Base-by-base conservation (phyloP, 495 filamentous ascomycete species). In the Penicillium soppii region DNA sequence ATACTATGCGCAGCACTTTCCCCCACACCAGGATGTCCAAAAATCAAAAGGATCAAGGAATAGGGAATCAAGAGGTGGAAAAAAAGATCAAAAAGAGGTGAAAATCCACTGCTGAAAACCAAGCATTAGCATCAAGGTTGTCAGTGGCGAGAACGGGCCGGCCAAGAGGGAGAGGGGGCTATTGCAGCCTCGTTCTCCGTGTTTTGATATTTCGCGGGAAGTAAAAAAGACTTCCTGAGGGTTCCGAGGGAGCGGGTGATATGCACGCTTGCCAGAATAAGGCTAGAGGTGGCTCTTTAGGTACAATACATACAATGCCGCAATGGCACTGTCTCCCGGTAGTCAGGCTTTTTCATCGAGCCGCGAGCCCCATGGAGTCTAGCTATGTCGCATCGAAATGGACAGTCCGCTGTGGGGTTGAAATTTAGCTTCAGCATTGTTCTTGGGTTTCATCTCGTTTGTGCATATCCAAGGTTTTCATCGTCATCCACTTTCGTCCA, bases 71-170 rank as follows among this genome's bases (percentile, higher is more conserved):
- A n/a, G n/a, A n/a, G n/a, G n/a, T n/a, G n/a, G 49, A 48, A 36
- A 47, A 35, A 50, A 47, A 16, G 21, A 17, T 37, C 38, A 43
- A 35, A 45, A 25, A 13, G 23, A 36, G n/a, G 20, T 33, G 23
- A 48, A 53, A 53, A 30, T 4, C 22, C 26, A 29, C 43, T 52
- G 35, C 33, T 13, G 48, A 19, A 21, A 43, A 54, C 47, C 50
- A 57, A 57, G 50, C 57, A 53, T 52, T 47, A 49, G 38, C 26
- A 49, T 36, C 39, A 38, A 1, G 17, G 27, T 36, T 17, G 27
- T 30, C 26, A 37, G 57, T 58, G 61, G 61, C 58, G 41, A 61
- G 52, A 52, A 42, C 38, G 30, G 9, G 21, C 26, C 47, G 7
- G 26, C 47, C 47, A 52, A 23, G 27, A 49, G 39, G 22, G 41